Evolutionary conservation across 2,329 filamentous ascomycete species (phyloP).

Genomic region (Pseudogymnoascus sp.): DNA sequence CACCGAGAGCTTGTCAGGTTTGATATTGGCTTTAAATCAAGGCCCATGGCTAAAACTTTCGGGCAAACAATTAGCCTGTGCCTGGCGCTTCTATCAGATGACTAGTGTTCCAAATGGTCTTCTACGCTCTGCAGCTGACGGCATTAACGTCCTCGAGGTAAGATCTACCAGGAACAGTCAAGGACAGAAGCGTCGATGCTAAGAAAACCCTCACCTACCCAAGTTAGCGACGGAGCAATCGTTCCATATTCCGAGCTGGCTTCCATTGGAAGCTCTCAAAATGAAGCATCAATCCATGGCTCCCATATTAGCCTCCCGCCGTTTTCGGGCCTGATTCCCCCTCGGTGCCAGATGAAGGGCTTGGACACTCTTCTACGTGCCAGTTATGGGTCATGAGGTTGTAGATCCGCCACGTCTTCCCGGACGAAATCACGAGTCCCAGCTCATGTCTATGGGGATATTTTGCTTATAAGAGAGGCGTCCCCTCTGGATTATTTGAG

Average conservation of each 20-base stretch:
- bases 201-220: background rate
- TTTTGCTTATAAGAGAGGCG: constrained; percentile 6
- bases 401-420: constrained; percentile 7
- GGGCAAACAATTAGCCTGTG: constrained; percentile 10
- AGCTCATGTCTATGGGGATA: background rate
- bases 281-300: constrained; percentile 1
- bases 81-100: background rate
- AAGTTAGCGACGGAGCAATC: background rate
- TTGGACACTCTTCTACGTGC: background rate
- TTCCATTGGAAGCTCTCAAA: constrained; percentile 3
- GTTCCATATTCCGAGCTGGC: background rate
- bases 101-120: constrained; percentile 2
- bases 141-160: background rate
- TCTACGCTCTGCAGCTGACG: constrained; percentile 3
- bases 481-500: background rate
- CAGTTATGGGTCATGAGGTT: constrained; percentile 3
- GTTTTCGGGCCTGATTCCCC: constrained; percentile 7
- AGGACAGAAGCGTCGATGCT: background rate
- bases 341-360: background rate
- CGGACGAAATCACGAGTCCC: background rate
- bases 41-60: background rate
- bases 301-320: constrained; percentile 9
- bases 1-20: constrained; percentile 7
- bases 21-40: constrained; percentile 5
- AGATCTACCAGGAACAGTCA: constrained; percentile 1